Percentiles rank a stretch among this genome's conserved stretches.
Conservation (phyloP, 345 rosid species). For the Gossypium bickii region DNA sequence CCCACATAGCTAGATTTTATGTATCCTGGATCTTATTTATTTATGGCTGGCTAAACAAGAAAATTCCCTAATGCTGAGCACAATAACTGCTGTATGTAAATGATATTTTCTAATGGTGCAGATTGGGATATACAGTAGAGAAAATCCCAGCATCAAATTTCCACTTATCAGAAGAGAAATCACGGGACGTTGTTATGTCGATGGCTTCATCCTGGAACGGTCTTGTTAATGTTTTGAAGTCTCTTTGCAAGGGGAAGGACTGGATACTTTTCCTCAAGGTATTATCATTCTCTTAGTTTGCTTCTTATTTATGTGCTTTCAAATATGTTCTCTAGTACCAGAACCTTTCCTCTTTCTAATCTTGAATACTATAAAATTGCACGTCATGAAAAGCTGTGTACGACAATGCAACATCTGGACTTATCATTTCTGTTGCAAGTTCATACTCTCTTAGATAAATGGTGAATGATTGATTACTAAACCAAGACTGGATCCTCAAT, state of each 20-base stretch:
- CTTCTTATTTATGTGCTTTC: background rate
- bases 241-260: slow-evolving; percentile 75
- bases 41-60: background rate
- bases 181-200: slow-evolving; percentile 41
- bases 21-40: background rate
- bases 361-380: background rate
- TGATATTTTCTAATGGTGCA: slow-evolving; percentile 36
- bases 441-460: no score
- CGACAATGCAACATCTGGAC: background rate
- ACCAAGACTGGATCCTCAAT: background rate
- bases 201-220: slow-evolving; percentile 68
- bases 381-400: background rate
- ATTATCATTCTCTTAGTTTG: slow-evolving; percentile 7
- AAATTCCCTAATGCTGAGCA: slow-evolving; percentile 3
- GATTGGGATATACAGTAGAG: slow-evolving; percentile 73
- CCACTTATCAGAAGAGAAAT: slow-evolving; percentile 56
- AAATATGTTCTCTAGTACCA: background rate
- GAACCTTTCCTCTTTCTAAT: background rate
- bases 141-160: slow-evolving; percentile 64
- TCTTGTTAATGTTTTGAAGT: slow-evolving; percentile 42
- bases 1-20: background rate
- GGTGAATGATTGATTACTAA: background rate
- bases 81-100: background rate
- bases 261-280: slow-evolving; percentile 81
- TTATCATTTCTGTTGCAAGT: no score